Conservation (phyloP, 2,329 filamentous ascomycete species). For the Zopfia rhizophila region DNA sequence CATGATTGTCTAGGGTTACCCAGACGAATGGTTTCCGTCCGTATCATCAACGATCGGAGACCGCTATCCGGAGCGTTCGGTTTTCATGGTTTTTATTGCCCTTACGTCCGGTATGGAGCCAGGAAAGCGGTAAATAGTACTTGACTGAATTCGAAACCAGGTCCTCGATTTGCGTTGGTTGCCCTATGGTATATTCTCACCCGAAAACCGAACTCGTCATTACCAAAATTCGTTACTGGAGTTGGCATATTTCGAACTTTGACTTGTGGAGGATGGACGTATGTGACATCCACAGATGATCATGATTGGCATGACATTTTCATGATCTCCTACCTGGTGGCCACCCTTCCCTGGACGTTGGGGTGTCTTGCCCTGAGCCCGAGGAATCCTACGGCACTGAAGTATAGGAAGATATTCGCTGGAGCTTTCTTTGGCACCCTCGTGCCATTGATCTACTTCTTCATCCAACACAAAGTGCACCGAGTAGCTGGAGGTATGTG, state of each 20-base stretch:
- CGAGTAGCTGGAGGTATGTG: slow-evolving; percentile 86
- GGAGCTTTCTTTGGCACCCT: slow-evolving; percentile 89
- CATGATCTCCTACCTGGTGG: slow-evolving; percentile 97
- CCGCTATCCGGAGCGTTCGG: slow-evolving; percentile 92
- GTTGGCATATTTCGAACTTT: slow-evolving; percentile 88
- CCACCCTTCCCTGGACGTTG: slow-evolving; percentile 93
- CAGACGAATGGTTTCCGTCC: slow-evolving; percentile 95
- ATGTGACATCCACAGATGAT: slow-evolving; percentile 97
- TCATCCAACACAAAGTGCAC: slow-evolving; percentile 98
- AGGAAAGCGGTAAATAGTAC: neutral
- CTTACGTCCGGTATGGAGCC: slow-evolving; percentile 80
- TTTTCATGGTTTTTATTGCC: slow-evolving; percentile 98
- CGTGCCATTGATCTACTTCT: slow-evolving; percentile 92
- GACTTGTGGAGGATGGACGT: slow-evolving; percentile 97
- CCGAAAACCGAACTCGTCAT: slow-evolving; percentile 74
- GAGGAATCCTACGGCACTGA: slow-evolving; percentile 81
- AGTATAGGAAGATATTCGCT: slow-evolving; percentile 87
- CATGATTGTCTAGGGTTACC: slow-evolving; percentile 56
- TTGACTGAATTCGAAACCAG: slow-evolving; percentile 55
- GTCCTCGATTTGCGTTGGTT: slow-evolving; percentile 90
- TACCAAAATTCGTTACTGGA: slow-evolving; percentile 83
- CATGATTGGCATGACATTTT: slow-evolving; percentile 99
- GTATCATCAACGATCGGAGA: slow-evolving; percentile 98
- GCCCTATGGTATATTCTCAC: slow-evolving; percentile 93
- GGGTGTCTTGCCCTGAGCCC: slow-evolving; percentile 91